A percentile compares a stretch with the other conserved stretches of the same genome.
Evolutionary conservation across 2,329 filamentous ascomycete genomes (phyloP).

Genomic region (Epichloe glyceriae): DNA sequence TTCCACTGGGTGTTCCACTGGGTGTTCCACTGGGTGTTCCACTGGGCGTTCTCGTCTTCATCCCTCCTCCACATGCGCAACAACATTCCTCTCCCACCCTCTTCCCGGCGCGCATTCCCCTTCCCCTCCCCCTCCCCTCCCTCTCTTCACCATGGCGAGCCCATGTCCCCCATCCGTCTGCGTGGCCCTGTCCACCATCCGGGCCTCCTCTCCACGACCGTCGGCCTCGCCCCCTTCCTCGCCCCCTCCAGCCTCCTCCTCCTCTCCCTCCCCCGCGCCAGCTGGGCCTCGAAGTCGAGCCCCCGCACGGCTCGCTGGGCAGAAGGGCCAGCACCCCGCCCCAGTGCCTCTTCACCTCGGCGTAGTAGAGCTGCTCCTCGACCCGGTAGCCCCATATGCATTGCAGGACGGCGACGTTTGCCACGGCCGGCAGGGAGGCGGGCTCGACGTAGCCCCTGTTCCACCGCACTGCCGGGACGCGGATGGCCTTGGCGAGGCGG

Average conservation of each 20-base stretch:
- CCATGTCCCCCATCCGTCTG: not conserved
- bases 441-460: not conserved
- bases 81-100: not conserved
- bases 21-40: too few species aligned
- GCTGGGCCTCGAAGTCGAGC: not conserved
- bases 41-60: too few species aligned
- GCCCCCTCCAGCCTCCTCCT: not conserved
- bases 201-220: not conserved
- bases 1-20: too few species aligned
- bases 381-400: not conserved
- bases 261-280: not conserved
- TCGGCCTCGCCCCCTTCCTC: not conserved
- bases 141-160: not conserved
- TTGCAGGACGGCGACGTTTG: not conserved
- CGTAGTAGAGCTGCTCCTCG: not conserved
- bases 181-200: not conserved
- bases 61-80: too few species aligned
- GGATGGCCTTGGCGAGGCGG: not conserved
- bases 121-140: too few species aligned
- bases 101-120: not conserved
- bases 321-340: not conserved
- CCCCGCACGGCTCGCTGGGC: not conserved
- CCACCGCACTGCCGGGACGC: not conserved
- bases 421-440: not conserved
- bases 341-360: not conserved